phyloP scores from a whole-genome alignment of 352 stramenopile species.

The Thalassiosira delicatula region DNA sequence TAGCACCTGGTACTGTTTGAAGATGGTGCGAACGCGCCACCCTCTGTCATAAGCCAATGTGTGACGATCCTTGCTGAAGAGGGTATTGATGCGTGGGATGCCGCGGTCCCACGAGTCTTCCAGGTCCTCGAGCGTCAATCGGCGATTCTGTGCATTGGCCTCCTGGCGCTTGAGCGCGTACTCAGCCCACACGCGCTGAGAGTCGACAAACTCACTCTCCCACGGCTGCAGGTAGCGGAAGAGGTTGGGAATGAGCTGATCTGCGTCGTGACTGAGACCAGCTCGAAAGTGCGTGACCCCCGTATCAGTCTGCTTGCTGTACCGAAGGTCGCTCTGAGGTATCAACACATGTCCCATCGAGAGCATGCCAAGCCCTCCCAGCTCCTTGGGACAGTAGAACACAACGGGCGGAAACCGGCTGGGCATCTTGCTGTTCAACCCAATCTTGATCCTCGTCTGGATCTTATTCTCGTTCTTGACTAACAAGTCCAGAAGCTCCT shows the following conservation, averaged over 20 bases:
- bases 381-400: conserved; percentile 99
- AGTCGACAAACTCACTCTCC: conserved; percentile 99
- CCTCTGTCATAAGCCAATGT: conserved; percentile 99
- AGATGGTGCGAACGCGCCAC: conserved; percentile 97
- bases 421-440: conserved; percentile 99
- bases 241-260: conserved; percentile 99
- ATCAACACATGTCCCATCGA: conserved; percentile 99
- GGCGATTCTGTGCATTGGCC: conserved; percentile 97
- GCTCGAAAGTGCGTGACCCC: conserved; percentile 99
- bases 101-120: conserved; percentile 99
- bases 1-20: conserved; percentile 98
- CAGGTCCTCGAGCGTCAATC: conserved; percentile 98
- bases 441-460: conserved; percentile 99
- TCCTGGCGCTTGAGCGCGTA: conserved; percentile 99
- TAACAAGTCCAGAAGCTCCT: conserved; percentile 98
- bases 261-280: conserved; percentile 93
- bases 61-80: conserved; percentile 94
- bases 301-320: conserved; percentile 98
- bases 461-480: conserved; percentile 99
- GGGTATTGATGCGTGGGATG: conserved; percentile 89
- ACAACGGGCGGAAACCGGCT: conserved; percentile 98
- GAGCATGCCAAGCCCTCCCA: conserved; percentile 99
- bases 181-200: conserved; percentile 98
- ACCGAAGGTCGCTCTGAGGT: conserved; percentile 97
- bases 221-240: conserved; percentile 98